phyloP scores from a whole-genome alignment of 2,329 filamentous ascomycete genomes.

The Verticillium tricorpus region DNA sequence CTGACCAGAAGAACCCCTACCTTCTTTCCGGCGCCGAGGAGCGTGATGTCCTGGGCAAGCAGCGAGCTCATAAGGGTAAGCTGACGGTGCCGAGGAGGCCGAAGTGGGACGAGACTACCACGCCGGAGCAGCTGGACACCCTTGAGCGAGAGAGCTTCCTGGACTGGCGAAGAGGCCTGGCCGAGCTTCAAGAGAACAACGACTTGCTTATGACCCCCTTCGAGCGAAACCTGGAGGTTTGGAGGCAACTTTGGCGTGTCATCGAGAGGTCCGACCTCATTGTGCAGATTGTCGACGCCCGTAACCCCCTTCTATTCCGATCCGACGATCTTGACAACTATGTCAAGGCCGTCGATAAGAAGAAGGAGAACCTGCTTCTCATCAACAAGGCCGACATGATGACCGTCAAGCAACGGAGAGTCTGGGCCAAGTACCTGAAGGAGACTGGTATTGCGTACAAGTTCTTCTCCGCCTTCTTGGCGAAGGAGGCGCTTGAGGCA shows the following conservation, averaged over 20 bases:
- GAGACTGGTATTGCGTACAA: conserved; percentile 79
- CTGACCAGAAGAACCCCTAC: conserved; percentile 93
- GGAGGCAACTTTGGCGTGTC: conserved; percentile 96
- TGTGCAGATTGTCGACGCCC: conserved; percentile 96
- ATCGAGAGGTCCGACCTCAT: conserved; percentile 94
- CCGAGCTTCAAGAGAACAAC: conserved; percentile 88
- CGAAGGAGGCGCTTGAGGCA: conserved; percentile 82
- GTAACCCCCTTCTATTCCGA: conserved; percentile 90
- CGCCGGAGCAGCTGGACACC: conserved; percentile 73
- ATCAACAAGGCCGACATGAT: conserved; percentile 99
- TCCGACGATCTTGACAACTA: conserved; percentile 91
- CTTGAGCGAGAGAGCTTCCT: conserved; percentile 77
- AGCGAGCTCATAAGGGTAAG: conserved; percentile 71
- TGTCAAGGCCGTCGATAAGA: conserved; percentile 84
- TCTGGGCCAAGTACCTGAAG: conserved; percentile 85
- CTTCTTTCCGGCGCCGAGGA: conserved; percentile 83
- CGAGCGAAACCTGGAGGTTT: conserved; percentile 94
- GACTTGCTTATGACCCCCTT: conserved; percentile 97
- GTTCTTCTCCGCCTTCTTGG: conserved; percentile 92
- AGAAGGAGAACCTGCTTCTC: conserved; percentile 85
- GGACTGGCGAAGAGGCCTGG: conserved; percentile 83
- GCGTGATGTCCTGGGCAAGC: conserved; percentile 70
- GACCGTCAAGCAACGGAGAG: conserved; percentile 74
- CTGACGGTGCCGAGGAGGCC: conserved; percentile 89
- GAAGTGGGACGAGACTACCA: conserved; percentile 82